A percentile compares a stretch with the other conserved stretches of the same genome.
Conservation (phyloP, 2,329 filamentous ascomycete genomes). For the Fusarium pilosicola region DNA sequence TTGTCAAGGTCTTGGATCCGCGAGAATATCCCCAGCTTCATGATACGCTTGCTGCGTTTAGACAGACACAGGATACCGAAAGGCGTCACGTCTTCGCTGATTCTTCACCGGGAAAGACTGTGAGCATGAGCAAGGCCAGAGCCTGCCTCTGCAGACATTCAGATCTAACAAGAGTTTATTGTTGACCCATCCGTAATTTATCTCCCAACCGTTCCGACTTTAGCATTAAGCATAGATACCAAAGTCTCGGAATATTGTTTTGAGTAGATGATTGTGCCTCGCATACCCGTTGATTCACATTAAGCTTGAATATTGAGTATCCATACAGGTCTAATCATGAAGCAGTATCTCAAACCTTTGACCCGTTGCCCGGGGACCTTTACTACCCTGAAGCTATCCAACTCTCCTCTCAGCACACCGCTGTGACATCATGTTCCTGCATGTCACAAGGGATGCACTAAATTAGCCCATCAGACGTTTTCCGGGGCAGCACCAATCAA, state of each 20-base stretch:
- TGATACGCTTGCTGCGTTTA: too few species aligned
- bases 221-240: neutral
- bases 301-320: neutral
- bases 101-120: too few species aligned
- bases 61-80: too few species aligned
- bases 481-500: neutral
- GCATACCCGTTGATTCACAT: neutral
- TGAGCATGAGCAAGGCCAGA: rapidly evolving
- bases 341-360: neutral
- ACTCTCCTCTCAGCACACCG: neutral
- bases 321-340: neutral
- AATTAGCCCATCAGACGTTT: neutral
- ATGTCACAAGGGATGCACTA: neutral
- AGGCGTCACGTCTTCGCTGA: neutral
- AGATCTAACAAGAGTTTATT: neutral
- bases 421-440: conserved; percentile 6
- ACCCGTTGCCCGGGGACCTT: neutral
- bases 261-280: neutral
- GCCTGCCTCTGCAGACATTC: neutral
- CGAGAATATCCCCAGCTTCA: neutral
- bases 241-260: neutral
- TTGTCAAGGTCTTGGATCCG: too few species aligned
- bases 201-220: rapidly evolving
- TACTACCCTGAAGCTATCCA: neutral
- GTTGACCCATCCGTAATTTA: too few species aligned